These are phyloP conservation scores for Eudorina sp. DNA, from an alignment of 139 green algal species.

Conservation along the genomic window DNA sequence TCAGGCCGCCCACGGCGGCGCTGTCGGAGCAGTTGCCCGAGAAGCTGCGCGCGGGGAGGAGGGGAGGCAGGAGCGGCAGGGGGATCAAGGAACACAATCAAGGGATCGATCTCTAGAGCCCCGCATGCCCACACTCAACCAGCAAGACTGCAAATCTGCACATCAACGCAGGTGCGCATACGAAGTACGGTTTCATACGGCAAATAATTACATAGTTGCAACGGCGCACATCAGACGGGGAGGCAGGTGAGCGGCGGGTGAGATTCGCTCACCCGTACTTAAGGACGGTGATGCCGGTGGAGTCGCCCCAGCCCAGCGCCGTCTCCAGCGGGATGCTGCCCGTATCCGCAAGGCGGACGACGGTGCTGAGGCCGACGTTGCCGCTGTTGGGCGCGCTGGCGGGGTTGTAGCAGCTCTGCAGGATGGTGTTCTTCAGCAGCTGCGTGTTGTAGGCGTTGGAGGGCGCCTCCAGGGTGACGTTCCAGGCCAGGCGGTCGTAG, in stretches of 20 bases:
- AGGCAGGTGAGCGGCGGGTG: too few species aligned
- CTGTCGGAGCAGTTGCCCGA: constrained; percentile 9
- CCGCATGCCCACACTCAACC: too few species aligned
- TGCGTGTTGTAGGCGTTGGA: neutral
- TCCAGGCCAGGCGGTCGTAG: constrained; percentile 10
- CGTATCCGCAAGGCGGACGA: neutral
- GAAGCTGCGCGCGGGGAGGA: neutral
- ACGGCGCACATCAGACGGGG: too few species aligned
- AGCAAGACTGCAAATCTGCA: too few species aligned
- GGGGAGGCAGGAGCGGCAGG: neutral
- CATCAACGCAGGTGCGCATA: too few species aligned
- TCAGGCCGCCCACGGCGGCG: neutral
- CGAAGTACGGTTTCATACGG: too few species aligned
- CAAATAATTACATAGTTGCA: too few species aligned
- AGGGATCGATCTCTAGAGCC: neutral
- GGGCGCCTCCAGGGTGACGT: constrained; percentile 8
- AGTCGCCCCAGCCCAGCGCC: constrained; percentile 1
- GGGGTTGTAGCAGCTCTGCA: constrained; percentile 26
- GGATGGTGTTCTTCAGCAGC: constrained; percentile 13
- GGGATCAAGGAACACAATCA: neutral
- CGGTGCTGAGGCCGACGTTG: neutral
- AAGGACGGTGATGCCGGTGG: neutral
- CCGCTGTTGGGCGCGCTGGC: neutral
- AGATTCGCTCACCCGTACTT: constrained; percentile 8
- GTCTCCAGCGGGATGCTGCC: constrained; percentile 8